These are phyloP conservation scores for Monilinia fructigena DNA, from an alignment of 2,329 filamentous ascomycete genomes.

Conservation along the genomic window DNA sequence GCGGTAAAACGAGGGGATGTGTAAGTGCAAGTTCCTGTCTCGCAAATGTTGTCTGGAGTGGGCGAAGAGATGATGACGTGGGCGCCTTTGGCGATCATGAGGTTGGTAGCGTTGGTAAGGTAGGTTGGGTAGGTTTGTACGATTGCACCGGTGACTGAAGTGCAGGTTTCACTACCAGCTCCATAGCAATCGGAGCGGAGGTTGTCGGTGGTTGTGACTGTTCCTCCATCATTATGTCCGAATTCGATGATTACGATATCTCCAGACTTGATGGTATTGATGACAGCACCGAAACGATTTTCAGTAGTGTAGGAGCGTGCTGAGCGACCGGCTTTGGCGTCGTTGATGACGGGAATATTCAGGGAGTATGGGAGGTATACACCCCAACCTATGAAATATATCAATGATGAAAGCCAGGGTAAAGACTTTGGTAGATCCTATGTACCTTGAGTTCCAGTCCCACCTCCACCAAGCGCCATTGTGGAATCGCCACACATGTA, in stretches of 20 bases:
- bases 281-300: constrained; percentile 60
- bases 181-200: constrained; percentile 57
- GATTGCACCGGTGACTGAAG: constrained; percentile 47
- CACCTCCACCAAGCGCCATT: constrained; percentile 52
- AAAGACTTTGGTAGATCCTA: too few relatives aligned
- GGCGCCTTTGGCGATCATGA: constrained; percentile 52
- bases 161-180: constrained; percentile 48
- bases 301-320: constrained; percentile 66
- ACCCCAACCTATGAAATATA: constrained; percentile 55
- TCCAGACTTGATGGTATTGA: constrained; percentile 41
- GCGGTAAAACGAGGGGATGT: constrained; percentile 54
- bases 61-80: constrained; percentile 59
- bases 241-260: constrained; percentile 56
- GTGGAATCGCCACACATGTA: constrained; percentile 63
- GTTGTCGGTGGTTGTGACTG: constrained; percentile 52
- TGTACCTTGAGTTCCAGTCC: constrained; percentile 45
- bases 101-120: constrained; percentile 34
- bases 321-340: constrained; percentile 63
- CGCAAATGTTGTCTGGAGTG: constrained; percentile 64
- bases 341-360: constrained; percentile 55
- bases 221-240: constrained; percentile 69
- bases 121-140: constrained; percentile 39
- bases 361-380: constrained; percentile 55
- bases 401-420: not conserved
- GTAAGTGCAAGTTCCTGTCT: constrained; percentile 51